Evolutionary conservation across 192 early-diverging fungal species (phyloP).

Genomic region (Spizellomyces sp.): DNA sequence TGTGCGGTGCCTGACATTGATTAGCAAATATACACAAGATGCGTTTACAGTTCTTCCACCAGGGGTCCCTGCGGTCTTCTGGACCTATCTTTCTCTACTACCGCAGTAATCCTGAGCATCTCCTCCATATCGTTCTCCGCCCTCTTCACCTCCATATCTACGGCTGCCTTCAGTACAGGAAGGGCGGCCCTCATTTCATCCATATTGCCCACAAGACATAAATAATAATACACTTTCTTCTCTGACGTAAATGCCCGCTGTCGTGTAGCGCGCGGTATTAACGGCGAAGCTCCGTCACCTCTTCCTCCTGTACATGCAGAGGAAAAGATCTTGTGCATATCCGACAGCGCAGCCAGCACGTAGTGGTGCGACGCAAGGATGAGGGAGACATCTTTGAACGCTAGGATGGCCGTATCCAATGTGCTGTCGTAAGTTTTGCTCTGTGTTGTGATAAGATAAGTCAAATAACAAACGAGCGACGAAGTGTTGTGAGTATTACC

Average conservation of each 20-base stretch:
- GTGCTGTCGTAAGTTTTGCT: constrained; percentile 11
- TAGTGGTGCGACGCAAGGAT: constrained; percentile 2
- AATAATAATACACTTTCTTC: constrained; percentile 30
- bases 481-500: not conserved
- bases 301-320: not conserved
- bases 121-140: not conserved
- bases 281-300: not conserved
- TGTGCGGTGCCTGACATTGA: too few species aligned
- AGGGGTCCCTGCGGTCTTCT: too few species aligned
- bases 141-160: constrained; percentile 9
- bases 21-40: too few species aligned
- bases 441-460: not conserved
- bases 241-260: constrained; percentile 7
- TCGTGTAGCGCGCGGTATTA: constrained; percentile 26
- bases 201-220: constrained; percentile 11
- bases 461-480: not conserved
- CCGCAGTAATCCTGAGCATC: too few species aligned
- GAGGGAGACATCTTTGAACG: constrained; percentile 4
- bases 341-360: constrained; percentile 15
- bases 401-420: not conserved
- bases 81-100: too few species aligned
- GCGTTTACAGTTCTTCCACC: too few species aligned
- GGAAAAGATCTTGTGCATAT: constrained; percentile 18
- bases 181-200: not conserved
- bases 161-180: not conserved